Conservation (phyloP, 805 yeast genomes). For the Tetrapisispora nanseiensis region DNA sequence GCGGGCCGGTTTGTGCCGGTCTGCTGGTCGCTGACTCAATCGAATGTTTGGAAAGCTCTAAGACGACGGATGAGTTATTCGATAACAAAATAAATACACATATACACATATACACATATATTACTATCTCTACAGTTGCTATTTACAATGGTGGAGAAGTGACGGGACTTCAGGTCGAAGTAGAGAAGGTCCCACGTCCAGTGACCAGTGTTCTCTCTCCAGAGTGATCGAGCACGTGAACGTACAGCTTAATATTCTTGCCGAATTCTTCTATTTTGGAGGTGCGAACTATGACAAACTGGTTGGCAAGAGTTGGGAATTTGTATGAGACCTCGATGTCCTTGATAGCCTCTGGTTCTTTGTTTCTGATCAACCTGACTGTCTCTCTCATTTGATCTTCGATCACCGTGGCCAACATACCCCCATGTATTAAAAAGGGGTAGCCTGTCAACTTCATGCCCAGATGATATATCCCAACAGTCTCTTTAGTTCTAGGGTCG, state of each 20-base stretch:
- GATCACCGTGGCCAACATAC: constrained; percentile 68
- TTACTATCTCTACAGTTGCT: too few species aligned
- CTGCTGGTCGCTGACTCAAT: too few species aligned
- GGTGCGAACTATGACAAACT: constrained; percentile 59
- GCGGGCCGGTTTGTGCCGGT: background rate
- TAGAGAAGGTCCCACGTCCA: constrained; percentile 40
- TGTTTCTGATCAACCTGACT: constrained; percentile 31
- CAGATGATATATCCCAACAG: constrained; percentile 59
- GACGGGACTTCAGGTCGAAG: constrained; percentile 6
- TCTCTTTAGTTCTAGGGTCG: constrained; percentile 45
- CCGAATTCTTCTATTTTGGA: constrained; percentile 29
- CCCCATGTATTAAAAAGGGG: constrained; percentile 85
- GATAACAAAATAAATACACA: too few species aligned
- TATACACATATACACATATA: too few species aligned
- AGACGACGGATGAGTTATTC: too few species aligned
- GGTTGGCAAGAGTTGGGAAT: constrained; percentile 70
- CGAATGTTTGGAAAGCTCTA: too few species aligned
- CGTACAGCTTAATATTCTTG: constrained; percentile 29
- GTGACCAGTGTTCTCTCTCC: constrained; percentile 43
- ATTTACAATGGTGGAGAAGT: too few species aligned
- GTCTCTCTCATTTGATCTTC: constrained; percentile 64
- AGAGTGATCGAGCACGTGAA: constrained; percentile 45
- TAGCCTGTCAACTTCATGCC: constrained; percentile 78
- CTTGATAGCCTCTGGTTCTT: constrained; percentile 30
- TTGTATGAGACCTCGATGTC: constrained; percentile 41